Evolutionary conservation across 345 rosid genomes (phyloP), one percentile per base, ranked within the genome.

Genomic region (Camelina laxa): DNA sequence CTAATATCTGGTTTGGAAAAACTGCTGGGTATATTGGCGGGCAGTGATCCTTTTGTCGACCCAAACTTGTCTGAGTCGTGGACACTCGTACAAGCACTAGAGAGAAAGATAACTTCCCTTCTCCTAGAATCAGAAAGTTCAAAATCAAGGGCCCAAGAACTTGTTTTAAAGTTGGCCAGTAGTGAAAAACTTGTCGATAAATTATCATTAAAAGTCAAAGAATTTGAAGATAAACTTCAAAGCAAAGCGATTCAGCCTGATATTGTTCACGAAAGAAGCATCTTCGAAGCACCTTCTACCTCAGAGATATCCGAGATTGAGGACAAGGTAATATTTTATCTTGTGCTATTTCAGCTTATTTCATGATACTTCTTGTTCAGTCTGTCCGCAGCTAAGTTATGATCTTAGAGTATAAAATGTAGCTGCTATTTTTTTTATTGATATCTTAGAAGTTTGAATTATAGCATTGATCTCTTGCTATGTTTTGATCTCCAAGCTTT

Each of bases 251-350:
- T 61, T 62, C 85, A 82, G 76, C 84, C 87, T 24, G 97, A 91
- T 71, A 73, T 82, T 42, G 74, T 85, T 53, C 89, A 82, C 77
- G 97, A 90, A 75, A 88, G 88, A 77, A 81, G 93, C 81, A 82
- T 88, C 65, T 87, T 82, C 50, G 93, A 91, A 85, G 82, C 84
- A 75, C 80, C 91, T 53, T 75, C 83, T 70, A 87, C 87, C 50
- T 90, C 96, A 56, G 96, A 89, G 83, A 91, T 88, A 85, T 86
- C 95, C 17, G 96, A 94, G 85, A 83, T 87, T 44, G 97, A 94
- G 76, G 97, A 90, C 75, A 78, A 22, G 87, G 98, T 94, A 72
- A 69, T 67, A 24, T 13, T 65, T 56, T 24, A 19, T 50, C 61
- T 45, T 57, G n/a, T 56, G 54, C 50, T 70, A 42, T 59, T 51